Conservation (phyloP, 2,329 filamentous ascomycete genomes). For the Aspergillus novoparasiticus region DNA sequence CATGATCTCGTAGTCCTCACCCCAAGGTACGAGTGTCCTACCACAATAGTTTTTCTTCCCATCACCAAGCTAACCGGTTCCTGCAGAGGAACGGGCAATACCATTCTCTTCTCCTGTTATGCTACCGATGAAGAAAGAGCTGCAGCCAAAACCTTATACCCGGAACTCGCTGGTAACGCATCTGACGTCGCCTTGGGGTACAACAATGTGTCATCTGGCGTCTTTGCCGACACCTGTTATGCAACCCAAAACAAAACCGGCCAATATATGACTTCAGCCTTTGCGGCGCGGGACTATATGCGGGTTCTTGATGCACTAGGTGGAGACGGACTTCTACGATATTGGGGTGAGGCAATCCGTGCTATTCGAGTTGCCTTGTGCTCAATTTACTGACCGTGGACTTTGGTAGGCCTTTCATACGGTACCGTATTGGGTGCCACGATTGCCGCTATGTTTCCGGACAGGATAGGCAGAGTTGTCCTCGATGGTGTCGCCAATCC, state of each 20-base stretch:
- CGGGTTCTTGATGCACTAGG: conserved; percentile 45
- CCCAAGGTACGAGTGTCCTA: background rate
- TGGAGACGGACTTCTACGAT: conserved; percentile 44
- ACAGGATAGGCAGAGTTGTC: conserved; percentile 14
- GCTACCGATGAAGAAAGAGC: background rate
- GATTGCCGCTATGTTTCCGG: conserved; percentile 19
- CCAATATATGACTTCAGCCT: conserved; percentile 44
- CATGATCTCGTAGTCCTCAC: background rate
- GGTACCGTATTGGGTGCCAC: conserved; percentile 17
- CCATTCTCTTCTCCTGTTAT: conserved; percentile 6
- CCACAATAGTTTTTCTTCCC: background rate
- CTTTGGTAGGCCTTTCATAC: conserved; percentile 11
- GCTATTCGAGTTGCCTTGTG: too few relatives aligned
- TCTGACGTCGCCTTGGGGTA: background rate
- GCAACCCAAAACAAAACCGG: background rate
- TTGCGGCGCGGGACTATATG: conserved; percentile 48
- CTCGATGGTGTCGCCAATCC: conserved; percentile 21
- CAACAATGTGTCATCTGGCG: background rate
- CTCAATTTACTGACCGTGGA: background rate
- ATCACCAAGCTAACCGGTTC: background rate
- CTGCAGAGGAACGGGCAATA: conserved; percentile 4
- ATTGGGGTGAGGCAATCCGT: conserved; percentile 34
- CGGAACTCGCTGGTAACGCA: background rate
- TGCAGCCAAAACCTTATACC: background rate
- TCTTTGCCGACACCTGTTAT: conserved; percentile 3